Conservation (phyloP, 2,329 filamentous ascomycete species). For the Pestalotiopsis sp. region DNA sequence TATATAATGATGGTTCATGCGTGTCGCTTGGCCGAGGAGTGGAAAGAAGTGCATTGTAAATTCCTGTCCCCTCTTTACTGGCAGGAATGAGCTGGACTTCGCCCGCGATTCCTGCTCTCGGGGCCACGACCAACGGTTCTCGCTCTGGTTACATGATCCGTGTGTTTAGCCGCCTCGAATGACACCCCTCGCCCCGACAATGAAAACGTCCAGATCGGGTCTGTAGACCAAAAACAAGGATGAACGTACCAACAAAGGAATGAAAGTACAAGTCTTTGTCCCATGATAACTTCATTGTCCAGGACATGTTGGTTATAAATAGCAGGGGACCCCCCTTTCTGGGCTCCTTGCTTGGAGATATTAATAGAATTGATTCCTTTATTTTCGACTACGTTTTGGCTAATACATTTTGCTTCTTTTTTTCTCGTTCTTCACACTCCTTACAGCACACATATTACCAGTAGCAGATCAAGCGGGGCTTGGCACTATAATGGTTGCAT, state of each 20-base stretch:
- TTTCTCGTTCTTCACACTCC: not conserved
- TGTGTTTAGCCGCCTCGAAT: too few relatives aligned
- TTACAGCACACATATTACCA: not conserved
- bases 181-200: not conserved
- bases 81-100: too few relatives aligned
- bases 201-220: not conserved
- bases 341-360: not conserved
- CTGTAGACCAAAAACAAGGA: not conserved
- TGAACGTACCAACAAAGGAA: not conserved
- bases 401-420: not conserved
- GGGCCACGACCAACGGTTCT: too few relatives aligned
- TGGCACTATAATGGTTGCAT: not conserved
- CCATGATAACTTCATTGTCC: not conserved
- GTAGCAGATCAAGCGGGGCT: not conserved
- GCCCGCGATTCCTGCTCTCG: too few relatives aligned
- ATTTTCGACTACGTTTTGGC: too few relatives aligned
- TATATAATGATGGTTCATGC: too few relatives aligned
- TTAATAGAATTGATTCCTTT: not conserved
- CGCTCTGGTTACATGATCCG: too few relatives aligned
- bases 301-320: not conserved
- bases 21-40: too few relatives aligned
- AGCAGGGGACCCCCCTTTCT: not conserved
- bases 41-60: too few relatives aligned
- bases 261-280: not conserved
- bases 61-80: too few relatives aligned